Percentiles rank a stretch among this genome's conserved stretches.
These are phyloP conservation scores for Cystofilobasidium ferigula DNA, from an alignment of 768 basidiomycete species.

Conservation along the genomic window DNA sequence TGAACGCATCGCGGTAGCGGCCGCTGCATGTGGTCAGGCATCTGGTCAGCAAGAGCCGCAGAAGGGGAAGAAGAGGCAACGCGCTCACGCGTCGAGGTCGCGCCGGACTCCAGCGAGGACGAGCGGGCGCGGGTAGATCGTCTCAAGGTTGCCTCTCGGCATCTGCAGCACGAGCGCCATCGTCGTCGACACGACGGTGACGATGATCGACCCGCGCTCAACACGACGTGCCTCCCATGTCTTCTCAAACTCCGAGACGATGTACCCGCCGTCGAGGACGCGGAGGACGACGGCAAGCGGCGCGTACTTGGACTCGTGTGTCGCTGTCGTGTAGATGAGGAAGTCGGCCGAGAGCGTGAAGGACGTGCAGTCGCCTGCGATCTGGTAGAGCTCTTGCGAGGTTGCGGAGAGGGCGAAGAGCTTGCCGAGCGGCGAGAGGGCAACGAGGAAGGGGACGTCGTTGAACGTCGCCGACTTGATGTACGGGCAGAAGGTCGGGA, in stretches of 20 bases:
- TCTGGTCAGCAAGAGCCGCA: not conserved
- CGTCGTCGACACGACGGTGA: slow-evolving; percentile 70
- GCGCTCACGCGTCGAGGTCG: slow-evolving; percentile 60
- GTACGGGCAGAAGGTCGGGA: slow-evolving; percentile 26
- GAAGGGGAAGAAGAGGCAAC: not conserved
- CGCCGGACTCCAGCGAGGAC: slow-evolving; percentile 72
- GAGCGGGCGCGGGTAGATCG: slow-evolving; percentile 80
- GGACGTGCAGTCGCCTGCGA: slow-evolving; percentile 47
- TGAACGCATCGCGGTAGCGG: slow-evolving; percentile 73
- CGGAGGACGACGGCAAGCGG: slow-evolving; percentile 42
- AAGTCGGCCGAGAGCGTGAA: slow-evolving; percentile 57
- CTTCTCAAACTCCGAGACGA: slow-evolving; percentile 32
- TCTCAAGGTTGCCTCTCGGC: slow-evolving; percentile 95
- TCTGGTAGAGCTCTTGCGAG: slow-evolving; percentile 24
- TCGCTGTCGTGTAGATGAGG: slow-evolving; percentile 69
- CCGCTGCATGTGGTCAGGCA: slow-evolving; percentile 43
- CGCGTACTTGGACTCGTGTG: slow-evolving; percentile 69
- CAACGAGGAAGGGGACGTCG: slow-evolving; percentile 46
- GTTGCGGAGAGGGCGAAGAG: slow-evolving; percentile 45
- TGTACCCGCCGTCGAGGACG: slow-evolving; percentile 30
- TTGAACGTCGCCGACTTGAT: slow-evolving; percentile 24
- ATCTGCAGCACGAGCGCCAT: slow-evolving; percentile 92
- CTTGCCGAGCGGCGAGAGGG: slow-evolving; percentile 56
- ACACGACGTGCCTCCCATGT: slow-evolving; percentile 64
- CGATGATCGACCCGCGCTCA: slow-evolving; percentile 81